Evolutionary conservation across 306 rosid species (phyloP).

Genomic region (Lathyrus sativus): DNA sequence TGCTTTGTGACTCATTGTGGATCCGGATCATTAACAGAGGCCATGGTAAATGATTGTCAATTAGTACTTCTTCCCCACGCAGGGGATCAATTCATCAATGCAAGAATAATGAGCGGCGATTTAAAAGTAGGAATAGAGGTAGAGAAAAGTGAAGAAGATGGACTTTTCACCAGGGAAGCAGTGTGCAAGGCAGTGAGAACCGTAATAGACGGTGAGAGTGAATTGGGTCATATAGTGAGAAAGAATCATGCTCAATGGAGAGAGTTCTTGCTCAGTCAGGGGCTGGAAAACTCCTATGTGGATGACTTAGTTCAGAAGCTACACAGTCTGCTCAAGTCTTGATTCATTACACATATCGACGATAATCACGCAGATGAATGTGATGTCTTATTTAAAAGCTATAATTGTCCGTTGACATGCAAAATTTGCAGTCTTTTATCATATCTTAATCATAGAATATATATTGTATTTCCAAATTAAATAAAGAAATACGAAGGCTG

Average conservation of each 20-base stretch:
- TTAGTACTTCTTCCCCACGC: slow-evolving; percentile 55
- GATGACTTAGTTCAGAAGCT: slow-evolving; percentile 51
- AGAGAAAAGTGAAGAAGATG: slow-evolving; percentile 60
- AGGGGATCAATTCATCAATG: slow-evolving; percentile 64
- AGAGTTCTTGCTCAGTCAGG: slow-evolving; percentile 43
- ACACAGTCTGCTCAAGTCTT: slow-evolving; percentile 37
- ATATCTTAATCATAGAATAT: not conserved
- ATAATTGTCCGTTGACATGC: too few species aligned
- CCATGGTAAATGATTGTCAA: slow-evolving; percentile 54
- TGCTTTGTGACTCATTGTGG: slow-evolving; percentile 86
- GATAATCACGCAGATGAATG: not conserved
- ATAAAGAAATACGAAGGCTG: not conserved
- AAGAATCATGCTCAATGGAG: slow-evolving; percentile 54
- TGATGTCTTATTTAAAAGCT: not conserved
- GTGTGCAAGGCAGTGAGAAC: slow-evolving; percentile 50
- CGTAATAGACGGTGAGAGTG: slow-evolving; percentile 51
- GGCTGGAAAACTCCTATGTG: slow-evolving; percentile 52
- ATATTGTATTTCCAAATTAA: slow-evolving; percentile 8
- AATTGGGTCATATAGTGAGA: slow-evolving; percentile 46
- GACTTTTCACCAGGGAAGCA: slow-evolving; percentile 50
- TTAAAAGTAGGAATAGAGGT: slow-evolving; percentile 66
- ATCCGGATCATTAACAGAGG: slow-evolving; percentile 68
- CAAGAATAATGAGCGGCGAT: slow-evolving; percentile 54
- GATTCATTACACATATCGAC: slow-evolving; percentile 9
- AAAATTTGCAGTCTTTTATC: not conserved